Conservation (phyloP, 371 early-diverging fungal genomes). For the Entomophthora muscae region DNA sequence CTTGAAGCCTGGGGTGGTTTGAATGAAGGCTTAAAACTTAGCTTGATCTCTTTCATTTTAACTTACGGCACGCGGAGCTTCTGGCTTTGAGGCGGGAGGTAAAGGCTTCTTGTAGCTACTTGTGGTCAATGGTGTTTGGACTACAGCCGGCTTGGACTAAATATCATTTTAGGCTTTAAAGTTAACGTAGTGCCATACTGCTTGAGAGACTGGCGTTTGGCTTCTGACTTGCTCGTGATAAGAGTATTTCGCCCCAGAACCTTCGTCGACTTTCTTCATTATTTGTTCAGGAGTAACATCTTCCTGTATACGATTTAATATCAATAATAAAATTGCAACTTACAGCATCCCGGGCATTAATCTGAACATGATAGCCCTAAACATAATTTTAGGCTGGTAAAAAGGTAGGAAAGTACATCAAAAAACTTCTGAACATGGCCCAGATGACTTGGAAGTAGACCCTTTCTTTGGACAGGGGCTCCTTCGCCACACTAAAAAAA, state of each 20-base stretch:
- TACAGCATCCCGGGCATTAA: constrained; percentile 55
- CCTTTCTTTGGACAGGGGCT: constrained; percentile 78
- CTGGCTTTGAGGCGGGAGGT: background rate
- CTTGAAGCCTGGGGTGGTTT: background rate
- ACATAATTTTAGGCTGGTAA: background rate
- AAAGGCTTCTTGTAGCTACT: background rate
- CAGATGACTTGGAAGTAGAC: constrained; percentile 59
- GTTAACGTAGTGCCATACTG: no score
- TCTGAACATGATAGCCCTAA: constrained; percentile 69
- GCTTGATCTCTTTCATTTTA: background rate
- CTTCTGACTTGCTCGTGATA: constrained; percentile 42
- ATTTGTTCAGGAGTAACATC: constrained; percentile 66
- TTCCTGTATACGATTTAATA: constrained; percentile 18
- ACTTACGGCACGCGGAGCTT: background rate
- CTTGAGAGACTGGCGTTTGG: constrained; percentile 23
- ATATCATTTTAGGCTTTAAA: constrained; percentile 18
- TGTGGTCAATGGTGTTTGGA: background rate
- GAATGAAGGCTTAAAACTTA: background rate
- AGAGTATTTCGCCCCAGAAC: constrained; percentile 79
- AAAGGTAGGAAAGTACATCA: constrained; percentile 27
- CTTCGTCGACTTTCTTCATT: constrained; percentile 62
- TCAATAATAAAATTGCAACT: background rate
- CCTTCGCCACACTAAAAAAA: constrained; percentile 89
- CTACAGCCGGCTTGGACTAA: background rate
- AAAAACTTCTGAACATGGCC: constrained; percentile 56